Base-by-base conservation (phyloP, 2,329 filamentous ascomycete species). In the Monilinia aucupariae region DNA sequence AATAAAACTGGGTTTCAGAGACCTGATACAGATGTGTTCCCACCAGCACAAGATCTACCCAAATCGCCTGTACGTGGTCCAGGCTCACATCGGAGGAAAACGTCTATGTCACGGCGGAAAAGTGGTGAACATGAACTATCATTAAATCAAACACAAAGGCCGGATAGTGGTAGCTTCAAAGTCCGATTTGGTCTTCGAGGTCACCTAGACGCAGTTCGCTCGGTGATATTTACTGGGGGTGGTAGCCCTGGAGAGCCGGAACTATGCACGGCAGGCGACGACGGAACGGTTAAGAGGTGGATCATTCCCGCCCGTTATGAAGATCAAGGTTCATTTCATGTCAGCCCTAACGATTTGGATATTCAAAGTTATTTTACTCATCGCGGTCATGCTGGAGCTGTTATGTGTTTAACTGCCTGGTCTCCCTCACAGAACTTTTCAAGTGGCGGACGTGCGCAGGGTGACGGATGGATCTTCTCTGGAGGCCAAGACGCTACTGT, bases 391-490 rank as follows among this genome's bases (percentile, higher is more conserved):
- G 84, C 87, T n/a, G 93, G 94, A 3, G 86, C 92, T 2, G 92
- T 99, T 2, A 89, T 96, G 48, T 91, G 86, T 50, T 78, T 99
- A 32, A 88, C 93, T 0, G 89, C 93, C 4, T 97, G 91, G 81
- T 92, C 91, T 2, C 87, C 91, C 2, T 88, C 91, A 2, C 90
- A 90, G 32, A 94, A 90, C 72, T 96, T 97, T 74, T 89, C 91
- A 9, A 96, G 91, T 22, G 91, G 92, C 43, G 92, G 92, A 8
- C 86, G 92, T 66, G 91, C 90, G 9, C 86, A 89, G 70, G 93
- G 93, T 39, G 94, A 97, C 70, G 94, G 94, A 34, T 99, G 94
- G 94, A 92, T 99, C 68, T 99, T 99, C 76, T 97, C 93, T 6
- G 94, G 94, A 65, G 94, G 94, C 4, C 92, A 97, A 74, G 94